Conservation (phyloP, 108 stramenopile species). For the Skeletonema marinoi region DNA sequence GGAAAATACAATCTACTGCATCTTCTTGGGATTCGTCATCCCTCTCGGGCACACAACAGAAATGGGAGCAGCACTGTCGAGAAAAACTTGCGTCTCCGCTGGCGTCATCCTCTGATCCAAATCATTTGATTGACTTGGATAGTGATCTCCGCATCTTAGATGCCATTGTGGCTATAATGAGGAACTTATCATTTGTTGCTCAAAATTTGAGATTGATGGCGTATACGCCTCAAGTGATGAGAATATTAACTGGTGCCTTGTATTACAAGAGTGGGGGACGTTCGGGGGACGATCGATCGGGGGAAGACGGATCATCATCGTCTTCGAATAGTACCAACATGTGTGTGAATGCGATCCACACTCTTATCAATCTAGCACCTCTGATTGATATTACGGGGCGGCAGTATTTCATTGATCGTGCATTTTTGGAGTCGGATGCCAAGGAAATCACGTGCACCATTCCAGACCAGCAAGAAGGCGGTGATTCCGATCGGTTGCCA, state of each 20-base stretch:
- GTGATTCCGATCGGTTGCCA: conserved; percentile 46
- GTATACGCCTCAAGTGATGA: conserved; percentile 50
- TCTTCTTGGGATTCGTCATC: conserved; percentile 40
- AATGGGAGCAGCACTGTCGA: conserved; percentile 44
- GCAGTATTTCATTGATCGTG: conserved; percentile 69
- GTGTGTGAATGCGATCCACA: conserved; percentile 61
- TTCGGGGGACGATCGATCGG: conserved; percentile 40
- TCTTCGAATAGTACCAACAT: conserved; percentile 51
- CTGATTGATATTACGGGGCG: conserved; percentile 77
- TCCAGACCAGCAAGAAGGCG: conserved; percentile 43
- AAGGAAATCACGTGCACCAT: conserved; percentile 42
- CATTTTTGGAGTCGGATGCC: conserved; percentile 56
- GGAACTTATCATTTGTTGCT: conserved; percentile 56
- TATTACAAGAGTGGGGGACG: conserved; percentile 56
- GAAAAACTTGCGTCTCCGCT: conserved; percentile 49
- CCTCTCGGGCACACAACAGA: conserved; percentile 29
- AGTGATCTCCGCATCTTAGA: conserved; percentile 32
- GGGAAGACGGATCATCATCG: conserved; percentile 1
- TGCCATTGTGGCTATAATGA: conserved; percentile 32
- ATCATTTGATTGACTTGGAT: conserved; percentile 52
- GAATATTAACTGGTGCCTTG: conserved; percentile 67
- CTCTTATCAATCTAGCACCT: conserved; percentile 68
- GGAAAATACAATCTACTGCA: conserved; percentile 33
- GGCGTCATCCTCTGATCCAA: conserved; percentile 69
- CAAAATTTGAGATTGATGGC: conserved; percentile 77